Base-by-base conservation (phyloP, 768 basidiomycete genomes). In the Phanerodontia chrysosporium region DNA sequence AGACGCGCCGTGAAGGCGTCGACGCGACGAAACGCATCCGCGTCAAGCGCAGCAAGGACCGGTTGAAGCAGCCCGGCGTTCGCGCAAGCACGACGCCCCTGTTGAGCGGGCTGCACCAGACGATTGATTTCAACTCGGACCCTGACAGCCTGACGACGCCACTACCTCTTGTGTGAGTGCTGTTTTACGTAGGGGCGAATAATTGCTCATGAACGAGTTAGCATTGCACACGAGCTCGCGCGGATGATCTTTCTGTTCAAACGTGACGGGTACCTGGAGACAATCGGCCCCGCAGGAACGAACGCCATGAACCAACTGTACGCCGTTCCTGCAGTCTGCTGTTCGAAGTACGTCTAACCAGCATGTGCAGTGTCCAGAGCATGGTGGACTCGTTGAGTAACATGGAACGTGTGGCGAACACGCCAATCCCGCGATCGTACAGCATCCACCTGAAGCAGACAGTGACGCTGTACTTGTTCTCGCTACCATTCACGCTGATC, bases 371-470 rank as follows among this genome's bases (percentile, higher is more conserved):
- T 51, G 75, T 94, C 49, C 87, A 89, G 61, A 79, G 81, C 36
- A 87, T 96, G 84, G 86, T 91, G 1, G 92, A 95, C 65, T 87
- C 92, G 69, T 78, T 98, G 65, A 84, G 86, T 16, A 78, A 80
- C 5, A 92, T 97, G 86, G 95, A 98, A 73, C 83, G 95, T n/a
- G 81, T 95, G 35, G 90, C 92, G 16, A 93, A 90, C 70, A 92
- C 92, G 10, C 89, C 89, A 0, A 90, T 93, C 51, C 92, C 90
- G 21, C 74, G 82, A 42, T 87, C 87, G 39, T 92, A 93, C 65
- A 85, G 90, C 42, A 89, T 98, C 59, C 95, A 97, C 72, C 76
- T 96, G 67, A 95, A 96, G 71, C 95, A 98, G 85, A 92, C 89
- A 63, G 91, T 96, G n/a, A 88, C 90, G 1, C 74, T 96, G 0